Base-by-base conservation (phyloP, 345 rosid genomes). In the Corymbia maculata region DNA sequence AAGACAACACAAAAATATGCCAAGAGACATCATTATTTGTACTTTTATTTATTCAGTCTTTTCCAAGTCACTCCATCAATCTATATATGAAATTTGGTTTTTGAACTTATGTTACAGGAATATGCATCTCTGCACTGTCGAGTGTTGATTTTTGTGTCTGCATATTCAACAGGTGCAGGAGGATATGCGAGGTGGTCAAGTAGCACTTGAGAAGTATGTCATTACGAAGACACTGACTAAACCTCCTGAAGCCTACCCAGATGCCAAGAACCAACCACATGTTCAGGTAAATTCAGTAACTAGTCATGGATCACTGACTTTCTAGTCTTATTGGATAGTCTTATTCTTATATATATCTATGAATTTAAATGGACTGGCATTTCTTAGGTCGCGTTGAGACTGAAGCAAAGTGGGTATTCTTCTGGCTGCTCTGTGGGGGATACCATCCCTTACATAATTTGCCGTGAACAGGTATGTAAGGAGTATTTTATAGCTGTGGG, bases 221-320 rank as follows among this genome's bases (percentile, higher is more conserved):
- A 98, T 98, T 90, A 95, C 99, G 89, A 98, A 97, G 95, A 90
- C 98, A 89, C 93, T 98, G 93, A 98, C 99, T 88, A 98, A 97
- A 90, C 95, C 96, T 59, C 98, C 98, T 84, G 97, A 95, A 95
- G 96, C 98, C 85, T 98, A 98, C 91, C 97, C 98, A 85, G 99
- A 98, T 94, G 95, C 97, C 89, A 97, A 93, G 93, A 97, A 95
- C 90, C 99, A 96, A 89, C 99, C 99, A 45, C 99, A 98, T 90
- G 99, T 96, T 92, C 94, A 94, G 88, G 99, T 98, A 91, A 95
- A 95, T 89, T 87, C 75, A 86, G 84, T 49, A 88, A 87, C 87
- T 52, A 51, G 79, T 87, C 16, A 13, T 86, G 89, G 36, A 50
- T 51, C 24, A 6, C 42, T 4, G 1, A n/a, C 61, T 85, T 36